Percentiles rank a stretch among this genome's conserved stretches.
Conservation (phyloP, 2,329 filamentous ascomycete genomes). For the Exophiala spinifera region DNA sequence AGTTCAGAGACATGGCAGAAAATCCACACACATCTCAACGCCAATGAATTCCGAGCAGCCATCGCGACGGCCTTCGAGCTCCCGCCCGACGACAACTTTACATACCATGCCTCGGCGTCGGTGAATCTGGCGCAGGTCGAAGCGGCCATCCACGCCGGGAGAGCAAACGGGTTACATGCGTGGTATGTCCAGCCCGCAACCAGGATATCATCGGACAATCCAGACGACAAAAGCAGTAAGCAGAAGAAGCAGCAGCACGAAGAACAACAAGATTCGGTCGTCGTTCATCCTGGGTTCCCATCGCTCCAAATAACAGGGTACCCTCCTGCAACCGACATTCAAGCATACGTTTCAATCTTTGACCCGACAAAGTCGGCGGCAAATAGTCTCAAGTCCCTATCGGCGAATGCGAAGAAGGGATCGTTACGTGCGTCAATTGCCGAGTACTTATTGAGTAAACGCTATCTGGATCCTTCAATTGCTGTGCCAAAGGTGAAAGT, state of each 20-base stretch:
- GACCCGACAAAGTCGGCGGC: conserved; percentile 56
- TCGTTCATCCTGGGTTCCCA: conserved; percentile 9
- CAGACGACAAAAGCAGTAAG: too few relatives aligned
- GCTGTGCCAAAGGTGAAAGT: conserved; percentile 42
- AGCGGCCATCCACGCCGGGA: conserved; percentile 47
- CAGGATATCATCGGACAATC: too few relatives aligned
- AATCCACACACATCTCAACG: conserved; percentile 34
- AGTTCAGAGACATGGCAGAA: conserved; percentile 35
- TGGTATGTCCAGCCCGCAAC: conserved; percentile 46
- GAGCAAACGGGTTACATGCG: conserved; percentile 46
- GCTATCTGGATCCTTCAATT: conserved; percentile 43
- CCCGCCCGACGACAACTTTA: conserved; percentile 45
- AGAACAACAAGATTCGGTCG: not conserved
- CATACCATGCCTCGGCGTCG: conserved; percentile 50
- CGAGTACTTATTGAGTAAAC: conserved; percentile 53
- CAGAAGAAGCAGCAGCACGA: not conserved
- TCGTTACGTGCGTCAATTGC: conserved; percentile 60
- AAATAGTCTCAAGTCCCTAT: conserved; percentile 61
- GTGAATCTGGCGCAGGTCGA: conserved; percentile 52
- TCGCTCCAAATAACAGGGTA: conserved; percentile 35
- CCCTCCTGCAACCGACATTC: conserved; percentile 58
- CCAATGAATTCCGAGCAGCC: conserved; percentile 46
- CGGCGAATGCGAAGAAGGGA: conserved; percentile 62
- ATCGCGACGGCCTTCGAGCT: conserved; percentile 50
- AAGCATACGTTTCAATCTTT: conserved; percentile 67